Percentiles rank a stretch among this genome's conserved stretches.
phyloP scores from a whole-genome alignment of 768 basidiomycete genomes.

The Pilatotrama ljubarskyi region DNA sequence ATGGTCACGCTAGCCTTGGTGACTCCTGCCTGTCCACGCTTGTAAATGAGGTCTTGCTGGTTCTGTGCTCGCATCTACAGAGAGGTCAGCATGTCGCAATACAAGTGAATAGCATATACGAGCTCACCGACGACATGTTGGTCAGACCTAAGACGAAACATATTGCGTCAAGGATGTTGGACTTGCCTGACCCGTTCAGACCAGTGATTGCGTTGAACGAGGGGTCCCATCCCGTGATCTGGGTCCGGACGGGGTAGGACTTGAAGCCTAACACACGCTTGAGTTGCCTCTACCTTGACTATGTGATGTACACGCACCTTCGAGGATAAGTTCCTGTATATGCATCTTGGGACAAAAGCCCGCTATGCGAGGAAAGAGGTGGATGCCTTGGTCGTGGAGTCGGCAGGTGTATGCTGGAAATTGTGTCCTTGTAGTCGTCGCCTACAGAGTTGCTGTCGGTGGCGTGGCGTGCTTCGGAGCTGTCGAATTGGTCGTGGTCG shows the following conservation, averaged over 20 bases:
- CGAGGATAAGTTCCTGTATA: constrained; percentile 93
- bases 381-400: too few species aligned
- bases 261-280: constrained; percentile 76
- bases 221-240: constrained; percentile 94
- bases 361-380: background rate
- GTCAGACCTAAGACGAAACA: constrained; percentile 98
- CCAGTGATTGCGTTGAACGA: constrained; percentile 99
- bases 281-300: background rate
- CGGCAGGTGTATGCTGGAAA: too few species aligned
- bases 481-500: background rate
- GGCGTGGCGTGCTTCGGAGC: background rate
- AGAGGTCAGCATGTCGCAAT: background rate
- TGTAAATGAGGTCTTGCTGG: constrained; percentile 98
- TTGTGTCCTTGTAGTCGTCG: too few species aligned
- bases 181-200: constrained; percentile 94
- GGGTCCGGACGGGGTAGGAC: constrained; percentile 94
- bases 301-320: constrained; percentile 51
- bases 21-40: constrained; percentile 95
- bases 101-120: background rate
- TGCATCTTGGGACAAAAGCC: constrained; percentile 55
- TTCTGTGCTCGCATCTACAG: constrained; percentile 89
- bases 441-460: background rate
- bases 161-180: constrained; percentile 98
- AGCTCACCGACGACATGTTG: constrained; percentile 84
- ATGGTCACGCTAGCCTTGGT: constrained; percentile 98